Conservation (phyloP, 176 grass and related monocot genomes). For the Pontederia paniculata region DNA sequence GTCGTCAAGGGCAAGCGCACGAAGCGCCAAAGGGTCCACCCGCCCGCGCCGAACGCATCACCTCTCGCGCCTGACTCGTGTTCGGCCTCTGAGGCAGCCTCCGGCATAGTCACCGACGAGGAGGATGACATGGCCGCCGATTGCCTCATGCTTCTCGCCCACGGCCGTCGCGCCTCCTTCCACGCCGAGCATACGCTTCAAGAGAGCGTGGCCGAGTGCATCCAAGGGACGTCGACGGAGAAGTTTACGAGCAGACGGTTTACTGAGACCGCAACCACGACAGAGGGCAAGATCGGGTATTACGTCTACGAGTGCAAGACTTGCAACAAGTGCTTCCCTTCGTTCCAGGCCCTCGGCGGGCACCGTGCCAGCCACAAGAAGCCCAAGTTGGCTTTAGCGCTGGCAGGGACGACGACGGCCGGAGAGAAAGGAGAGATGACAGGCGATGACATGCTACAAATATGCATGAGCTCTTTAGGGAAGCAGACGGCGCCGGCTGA, state of each 20-base stretch:
- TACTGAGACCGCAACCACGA: too few relatives aligned
- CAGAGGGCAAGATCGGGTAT: too few relatives aligned
- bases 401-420: background rate
- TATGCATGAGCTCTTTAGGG: background rate
- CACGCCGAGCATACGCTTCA: background rate
- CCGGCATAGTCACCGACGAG: background rate
- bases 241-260: too few relatives aligned
- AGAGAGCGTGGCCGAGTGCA: background rate
- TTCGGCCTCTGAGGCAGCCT: background rate
- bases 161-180: background rate
- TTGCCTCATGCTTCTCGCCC: conserved; percentile 5
- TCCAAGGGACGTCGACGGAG: background rate
- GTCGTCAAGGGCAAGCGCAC: conserved; percentile 6
- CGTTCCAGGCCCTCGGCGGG: background rate
- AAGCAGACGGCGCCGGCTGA: background rate
- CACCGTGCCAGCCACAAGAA: conserved; percentile 1
- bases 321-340: background rate
- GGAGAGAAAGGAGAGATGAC: background rate
- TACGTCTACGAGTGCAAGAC: conserved; percentile 2
- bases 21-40: background rate
- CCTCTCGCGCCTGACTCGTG: background rate
- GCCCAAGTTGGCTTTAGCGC: conserved; percentile 18
- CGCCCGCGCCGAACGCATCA: background rate
- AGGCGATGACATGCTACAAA: conserved; percentile 6
- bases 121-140: conserved; percentile 7